These are phyloP conservation scores for Pigoraptor vietnamica DNA, from an alignment of 78 protist species.

Conservation along the genomic window DNA sequence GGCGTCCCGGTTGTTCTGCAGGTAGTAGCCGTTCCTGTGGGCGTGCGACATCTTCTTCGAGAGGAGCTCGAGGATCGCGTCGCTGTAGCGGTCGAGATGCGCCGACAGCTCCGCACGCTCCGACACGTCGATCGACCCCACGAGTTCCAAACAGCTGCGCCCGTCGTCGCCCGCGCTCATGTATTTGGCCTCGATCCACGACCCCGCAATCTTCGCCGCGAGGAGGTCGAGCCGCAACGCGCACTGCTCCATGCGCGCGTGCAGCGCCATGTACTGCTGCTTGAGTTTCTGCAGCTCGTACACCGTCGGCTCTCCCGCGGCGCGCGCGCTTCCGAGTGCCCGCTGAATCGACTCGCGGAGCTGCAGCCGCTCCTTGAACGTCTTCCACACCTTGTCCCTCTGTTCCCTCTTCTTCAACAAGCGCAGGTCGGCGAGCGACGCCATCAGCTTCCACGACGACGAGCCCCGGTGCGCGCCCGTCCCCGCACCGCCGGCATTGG, in stretches of 20 bases:
- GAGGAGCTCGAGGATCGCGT: not conserved
- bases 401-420: not conserved
- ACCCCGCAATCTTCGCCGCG: not conserved
- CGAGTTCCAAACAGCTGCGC: not conserved
- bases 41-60: not conserved
- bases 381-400: not conserved
- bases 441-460: not conserved
- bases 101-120: not conserved
- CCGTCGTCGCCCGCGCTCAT: not conserved
- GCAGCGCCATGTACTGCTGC: not conserved
- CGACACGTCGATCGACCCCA: not conserved
- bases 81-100: not conserved
- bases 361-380: not conserved
- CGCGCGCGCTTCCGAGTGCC: not conserved
- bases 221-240: not conserved
- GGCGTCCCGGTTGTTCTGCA: not conserved
- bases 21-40: not conserved
- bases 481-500: not conserved
- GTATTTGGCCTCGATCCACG: not conserved
- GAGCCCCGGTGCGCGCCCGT: not conserved
- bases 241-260: not conserved
- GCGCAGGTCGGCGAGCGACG: not conserved
- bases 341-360: not conserved
- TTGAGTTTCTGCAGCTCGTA: not conserved
- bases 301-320: not conserved